Percentiles rank a stretch among this genome's conserved stretches.
Evolutionary conservation across 345 rosid genomes (phyloP).

Genomic region (Mangifera indica): DNA sequence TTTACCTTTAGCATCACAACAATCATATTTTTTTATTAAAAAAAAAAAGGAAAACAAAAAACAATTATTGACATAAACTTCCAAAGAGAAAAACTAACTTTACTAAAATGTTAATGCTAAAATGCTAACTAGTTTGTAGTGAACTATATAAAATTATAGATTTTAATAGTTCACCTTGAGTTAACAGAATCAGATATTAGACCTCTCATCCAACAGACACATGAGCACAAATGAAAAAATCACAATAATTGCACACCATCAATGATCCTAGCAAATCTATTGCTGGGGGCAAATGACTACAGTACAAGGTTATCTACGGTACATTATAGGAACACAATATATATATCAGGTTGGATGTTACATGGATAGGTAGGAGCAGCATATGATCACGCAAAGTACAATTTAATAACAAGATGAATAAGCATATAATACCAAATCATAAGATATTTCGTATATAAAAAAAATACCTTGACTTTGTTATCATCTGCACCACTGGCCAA

Average conservation of each 20-base stretch:
- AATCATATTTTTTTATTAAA: neutral
- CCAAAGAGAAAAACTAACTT: too few species aligned
- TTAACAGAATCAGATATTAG: constrained; percentile 1
- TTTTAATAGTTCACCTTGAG: too few species aligned
- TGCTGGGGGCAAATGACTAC: neutral
- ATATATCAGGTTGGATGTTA: neutral
- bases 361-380: neutral
- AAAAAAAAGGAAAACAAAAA: neutral
- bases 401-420: neutral
- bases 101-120: neutral
- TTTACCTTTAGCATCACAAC: neutral
- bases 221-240: neutral
- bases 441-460: neutral
- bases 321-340: neutral
- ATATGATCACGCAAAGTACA: neutral
- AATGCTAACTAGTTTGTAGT: neutral
- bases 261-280: neutral
- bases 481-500: constrained; percentile 98
- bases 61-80: neutral
- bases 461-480: constrained; percentile 88
- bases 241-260: neutral
- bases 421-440: neutral
- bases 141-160: too few species aligned
- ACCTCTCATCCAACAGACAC: neutral
- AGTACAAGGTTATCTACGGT: neutral